Conservation (phyloP, 306 rosid genomes). For the Alnus glutinosa region DNA sequence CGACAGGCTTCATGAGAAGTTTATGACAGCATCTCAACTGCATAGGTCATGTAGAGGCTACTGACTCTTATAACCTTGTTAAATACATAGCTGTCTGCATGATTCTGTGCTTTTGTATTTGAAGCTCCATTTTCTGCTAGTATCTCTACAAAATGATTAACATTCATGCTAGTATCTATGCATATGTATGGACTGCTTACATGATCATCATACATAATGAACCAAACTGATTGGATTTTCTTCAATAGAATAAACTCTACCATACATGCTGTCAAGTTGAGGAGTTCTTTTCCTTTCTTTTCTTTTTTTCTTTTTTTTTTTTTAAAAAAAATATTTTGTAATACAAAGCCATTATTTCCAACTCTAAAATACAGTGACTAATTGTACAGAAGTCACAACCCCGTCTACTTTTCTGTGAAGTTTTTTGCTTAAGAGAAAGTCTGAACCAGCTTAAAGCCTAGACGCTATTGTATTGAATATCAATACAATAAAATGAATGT, state of each 20-base stretch:
- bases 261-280: no score
- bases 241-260: no score
- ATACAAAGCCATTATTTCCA: background rate
- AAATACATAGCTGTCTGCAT: background rate
- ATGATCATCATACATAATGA: background rate
- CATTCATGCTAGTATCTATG: background rate
- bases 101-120: background rate
- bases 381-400: constrained; percentile 10
- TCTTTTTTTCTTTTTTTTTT: background rate
- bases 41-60: background rate
- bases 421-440: background rate
- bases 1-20: background rate
- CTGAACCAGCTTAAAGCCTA: background rate
- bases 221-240: background rate
- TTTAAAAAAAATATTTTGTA: background rate
- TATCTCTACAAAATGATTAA: background rate
- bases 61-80: background rate
- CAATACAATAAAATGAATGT: no score
- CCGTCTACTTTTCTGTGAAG: constrained; percentile 20
- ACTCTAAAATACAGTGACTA: background rate
- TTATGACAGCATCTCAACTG: background rate
- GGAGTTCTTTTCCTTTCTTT: no score
- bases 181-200: background rate
- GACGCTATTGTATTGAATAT: background rate
- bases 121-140: background rate